Percentiles rank a stretch among this genome's conserved stretches.
Evolutionary conservation across 371 early-diverging fungal genomes (phyloP).

Genomic region (Mucor circinelloides): DNA sequence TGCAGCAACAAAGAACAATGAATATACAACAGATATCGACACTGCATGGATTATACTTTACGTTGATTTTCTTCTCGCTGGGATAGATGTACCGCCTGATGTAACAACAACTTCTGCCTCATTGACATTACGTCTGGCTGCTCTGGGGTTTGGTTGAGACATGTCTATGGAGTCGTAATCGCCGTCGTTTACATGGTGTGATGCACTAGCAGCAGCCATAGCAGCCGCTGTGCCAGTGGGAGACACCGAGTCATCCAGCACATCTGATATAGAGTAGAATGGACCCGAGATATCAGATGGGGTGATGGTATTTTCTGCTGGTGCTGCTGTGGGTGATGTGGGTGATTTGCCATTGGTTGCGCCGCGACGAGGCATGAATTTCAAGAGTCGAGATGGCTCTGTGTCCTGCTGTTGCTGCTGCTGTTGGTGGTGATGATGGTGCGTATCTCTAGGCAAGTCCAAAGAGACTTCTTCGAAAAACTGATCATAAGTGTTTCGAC

Average conservation of each 20-base stretch:
- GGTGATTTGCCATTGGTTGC: neutral
- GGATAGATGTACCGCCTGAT: constrained; percentile 43
- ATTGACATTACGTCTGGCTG: constrained; percentile 43
- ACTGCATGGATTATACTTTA: constrained; percentile 9
- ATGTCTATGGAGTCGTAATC: constrained; percentile 9
- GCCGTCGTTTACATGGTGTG: neutral
- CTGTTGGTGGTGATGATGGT: neutral
- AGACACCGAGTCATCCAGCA: constrained; percentile 35
- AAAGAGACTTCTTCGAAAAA: constrained; percentile 58
- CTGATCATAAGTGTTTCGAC: constrained; percentile 45
- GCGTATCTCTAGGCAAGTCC: constrained; percentile 44
- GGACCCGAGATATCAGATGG: constrained; percentile 45
- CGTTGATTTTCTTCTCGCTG: constrained; percentile 33
- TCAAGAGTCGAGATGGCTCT: constrained; percentile 34
- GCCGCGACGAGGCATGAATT: constrained; percentile 44
- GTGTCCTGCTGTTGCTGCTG: neutral
- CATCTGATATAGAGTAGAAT: constrained; percentile 55
- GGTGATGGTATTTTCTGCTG: constrained; percentile 12
- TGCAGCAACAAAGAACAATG: neutral
- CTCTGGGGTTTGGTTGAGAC: constrained; percentile 26
- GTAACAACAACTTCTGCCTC: constrained; percentile 43
- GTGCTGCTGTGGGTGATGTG: neutral
- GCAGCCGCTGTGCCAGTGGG: constrained; percentile 23
- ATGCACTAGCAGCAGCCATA: constrained; percentile 14
- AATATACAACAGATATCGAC: neutral